These are phyloP conservation scores for Buxus sempervirens DNA, from an alignment of 164 flowering plant genomes.

Conservation along the genomic window DNA sequence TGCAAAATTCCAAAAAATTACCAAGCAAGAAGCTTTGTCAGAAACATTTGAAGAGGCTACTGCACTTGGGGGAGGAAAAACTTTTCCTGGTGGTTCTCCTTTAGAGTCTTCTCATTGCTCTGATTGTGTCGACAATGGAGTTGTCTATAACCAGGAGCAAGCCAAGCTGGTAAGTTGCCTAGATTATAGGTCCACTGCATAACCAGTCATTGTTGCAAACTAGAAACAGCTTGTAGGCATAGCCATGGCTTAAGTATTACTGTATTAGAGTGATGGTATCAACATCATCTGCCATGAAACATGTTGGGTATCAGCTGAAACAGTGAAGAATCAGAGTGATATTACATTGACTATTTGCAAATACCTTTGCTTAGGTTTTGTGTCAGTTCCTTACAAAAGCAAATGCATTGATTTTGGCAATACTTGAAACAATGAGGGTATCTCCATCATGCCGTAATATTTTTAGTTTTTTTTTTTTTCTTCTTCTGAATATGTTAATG, in stretches of 20 bases:
- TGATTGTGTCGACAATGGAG: slow-evolving; percentile 10
- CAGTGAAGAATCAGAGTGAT: no score
- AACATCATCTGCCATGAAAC: neutral
- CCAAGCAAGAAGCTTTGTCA: slow-evolving; percentile 14
- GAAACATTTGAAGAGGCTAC: slow-evolving; percentile 14
- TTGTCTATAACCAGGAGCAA: slow-evolving; percentile 14
- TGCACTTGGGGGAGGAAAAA: slow-evolving; percentile 11
- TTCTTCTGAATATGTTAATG: neutral
- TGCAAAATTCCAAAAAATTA: slow-evolving; percentile 13
- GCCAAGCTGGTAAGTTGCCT: slow-evolving; percentile 13
- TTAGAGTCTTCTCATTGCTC: slow-evolving; percentile 16
- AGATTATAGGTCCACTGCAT: slow-evolving; percentile 10
- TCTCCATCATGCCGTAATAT: neutral
- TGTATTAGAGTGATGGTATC: no score
- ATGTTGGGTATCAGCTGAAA: slow-evolving; percentile 11
- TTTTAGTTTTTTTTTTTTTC: neutral
- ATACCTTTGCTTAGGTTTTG: no score
- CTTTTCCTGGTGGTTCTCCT: slow-evolving; percentile 10
- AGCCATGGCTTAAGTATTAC: neutral
- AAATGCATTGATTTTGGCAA: neutral
- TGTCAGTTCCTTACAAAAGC: no score
- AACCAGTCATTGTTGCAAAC: slow-evolving; percentile 10
- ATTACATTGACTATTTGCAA: no score
- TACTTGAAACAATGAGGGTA: slow-evolving; percentile 30
- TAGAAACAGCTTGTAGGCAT: slow-evolving; percentile 39